These are phyloP conservation scores for Wickerhamiella slavikovae DNA, from an alignment of 805 yeast species.

Conservation along the genomic window DNA sequence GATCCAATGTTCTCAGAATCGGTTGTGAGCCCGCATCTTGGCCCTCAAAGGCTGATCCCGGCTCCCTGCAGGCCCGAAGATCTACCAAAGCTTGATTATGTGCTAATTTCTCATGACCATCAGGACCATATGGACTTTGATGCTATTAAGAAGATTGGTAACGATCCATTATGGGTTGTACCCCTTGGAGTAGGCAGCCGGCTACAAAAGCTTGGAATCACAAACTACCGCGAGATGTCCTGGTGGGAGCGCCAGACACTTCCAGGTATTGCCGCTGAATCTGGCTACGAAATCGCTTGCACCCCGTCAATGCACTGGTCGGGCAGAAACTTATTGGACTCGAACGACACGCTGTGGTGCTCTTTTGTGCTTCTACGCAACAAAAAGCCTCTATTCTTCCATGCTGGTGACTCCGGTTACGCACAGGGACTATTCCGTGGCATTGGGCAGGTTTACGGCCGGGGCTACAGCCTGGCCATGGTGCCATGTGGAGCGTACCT, in stretches of 20 bases:
- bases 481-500: conserved; percentile 90
- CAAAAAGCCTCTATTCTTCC: conserved; percentile 56
- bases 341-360: conserved; percentile 75
- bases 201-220: conserved; percentile 37
- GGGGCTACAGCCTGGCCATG: conserved; percentile 5
- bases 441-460: conserved; percentile 25
- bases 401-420: conserved; percentile 92
- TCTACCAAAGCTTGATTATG: conserved; percentile 47
- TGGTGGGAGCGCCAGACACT: conserved; percentile 72
- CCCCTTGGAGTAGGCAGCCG: conserved; percentile 56
- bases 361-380: conserved; percentile 54
- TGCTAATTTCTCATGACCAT: conserved; percentile 79
- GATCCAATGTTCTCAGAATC: conserved; percentile 65
- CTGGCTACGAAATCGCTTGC: conserved; percentile 60
- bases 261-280: conserved; percentile 18
- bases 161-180: conserved; percentile 59
- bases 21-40: conserved; percentile 39
- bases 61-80: conserved; percentile 47
- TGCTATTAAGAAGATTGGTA: conserved; percentile 32
- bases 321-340: conserved; percentile 62
- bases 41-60: conserved; percentile 72
- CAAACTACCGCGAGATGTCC: conserved; percentile 51
- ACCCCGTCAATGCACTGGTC: conserved; percentile 92
- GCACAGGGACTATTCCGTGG: conserved; percentile 46
- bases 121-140: conserved; percentile 79